Base-by-base conservation (phyloP, 192 early-diverging fungal species). In the Podila verticillata region DNA sequence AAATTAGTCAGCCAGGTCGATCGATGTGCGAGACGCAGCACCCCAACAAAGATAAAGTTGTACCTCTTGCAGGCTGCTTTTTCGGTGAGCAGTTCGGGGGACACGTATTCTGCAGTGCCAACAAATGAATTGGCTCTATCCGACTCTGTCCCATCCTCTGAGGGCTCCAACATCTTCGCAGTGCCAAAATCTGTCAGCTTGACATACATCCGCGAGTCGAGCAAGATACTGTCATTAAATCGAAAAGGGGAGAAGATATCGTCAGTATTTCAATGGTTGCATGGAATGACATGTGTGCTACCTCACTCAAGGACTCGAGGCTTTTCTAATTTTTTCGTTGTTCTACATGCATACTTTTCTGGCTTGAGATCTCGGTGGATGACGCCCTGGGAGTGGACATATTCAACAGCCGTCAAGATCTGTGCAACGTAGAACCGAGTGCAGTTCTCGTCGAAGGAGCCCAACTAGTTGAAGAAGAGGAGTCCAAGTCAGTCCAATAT, bases 91-190 rank as follows among this genome's bases (percentile, higher is more conserved):
- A 99, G 85, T 82, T 99, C 98, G 1, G 97, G 98, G 4, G 96
- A 96, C 26, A 97, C 97, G 84, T 99, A 99, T 88, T 99, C 98
- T 17, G 98, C 97, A 6, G 98, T 99, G 34, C 98, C 98, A 2
- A 99, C 98, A 87, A 98, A 98, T 0, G 96, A 99, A 68, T 93
- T 91, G 61, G 93, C 83, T 34, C 91, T 84, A 39, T 88, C 79
- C 49, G 83, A 80, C 39, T 81, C 68, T 70, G 75, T 63, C 9
- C 85, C 83, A 69, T 77, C 80, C 28, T 67, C 85, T 19, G 72
- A 75, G 6, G 84, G 51, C n/a, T 83, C 75, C 17, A 92, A 69
- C 22, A 95, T 87, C 81, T 96, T 96, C 32, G 96, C 98, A 2
- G 95, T 94, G 49, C 98, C 98, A 89, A 99, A 99, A 82, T 99